Conservation (phyloP, 192 early-diverging fungal genomes). For the Funneliformis mosseae region DNA sequence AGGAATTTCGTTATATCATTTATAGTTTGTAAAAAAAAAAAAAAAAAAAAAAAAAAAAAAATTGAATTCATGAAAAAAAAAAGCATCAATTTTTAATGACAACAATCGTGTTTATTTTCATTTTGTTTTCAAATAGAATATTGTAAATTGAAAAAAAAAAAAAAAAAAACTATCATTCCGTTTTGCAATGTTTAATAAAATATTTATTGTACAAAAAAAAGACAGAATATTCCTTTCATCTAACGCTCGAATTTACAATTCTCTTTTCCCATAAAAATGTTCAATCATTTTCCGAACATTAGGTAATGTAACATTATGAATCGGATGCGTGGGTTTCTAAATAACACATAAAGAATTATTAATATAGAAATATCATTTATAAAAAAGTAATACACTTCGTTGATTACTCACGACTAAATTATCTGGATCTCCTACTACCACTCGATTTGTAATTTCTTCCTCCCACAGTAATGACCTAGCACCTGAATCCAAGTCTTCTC, state of each 20-base stretch:
- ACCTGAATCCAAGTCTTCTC: conserved; percentile 35
- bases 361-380: neutral
- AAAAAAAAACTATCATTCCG: neutral
- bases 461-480: conserved; percentile 49
- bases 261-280: conserved; percentile 49
- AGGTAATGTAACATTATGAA: conserved; percentile 66
- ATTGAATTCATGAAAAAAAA: too few relatives aligned
- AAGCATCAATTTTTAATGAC: neutral
- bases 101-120: too few relatives aligned
- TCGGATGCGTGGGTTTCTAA: conserved; percentile 68
- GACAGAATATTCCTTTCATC: neutral
- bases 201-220: neutral
- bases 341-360: neutral
- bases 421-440: conserved; percentile 50
- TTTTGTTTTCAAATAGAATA: neutral
- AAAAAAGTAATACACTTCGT: neutral
- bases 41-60: too few relatives aligned
- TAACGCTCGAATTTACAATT: neutral
- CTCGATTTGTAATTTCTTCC: conserved; percentile 32
- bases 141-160: neutral
- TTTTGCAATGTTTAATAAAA: neutral
- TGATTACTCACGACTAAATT: conserved; percentile 52
- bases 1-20: neutral
- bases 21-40: neutral
- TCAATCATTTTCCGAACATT: conserved; percentile 50